Evolutionary conservation across 2,329 filamentous ascomycete genomes (phyloP).

Genomic region (Aspergillus pseudoterreus): DNA sequence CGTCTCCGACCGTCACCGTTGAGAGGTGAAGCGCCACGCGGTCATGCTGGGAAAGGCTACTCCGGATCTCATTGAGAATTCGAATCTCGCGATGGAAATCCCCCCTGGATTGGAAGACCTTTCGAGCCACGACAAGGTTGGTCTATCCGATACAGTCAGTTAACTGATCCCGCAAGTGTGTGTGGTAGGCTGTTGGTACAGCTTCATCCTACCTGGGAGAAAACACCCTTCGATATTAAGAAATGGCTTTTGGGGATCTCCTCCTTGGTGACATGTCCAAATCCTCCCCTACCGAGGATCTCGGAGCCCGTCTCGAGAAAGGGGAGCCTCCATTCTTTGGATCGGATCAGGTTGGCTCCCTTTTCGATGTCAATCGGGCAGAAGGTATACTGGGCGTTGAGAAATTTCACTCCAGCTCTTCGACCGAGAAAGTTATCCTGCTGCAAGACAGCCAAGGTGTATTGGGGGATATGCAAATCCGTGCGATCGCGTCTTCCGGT

Average conservation of each 20-base stretch:
- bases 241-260: constrained; percentile 5
- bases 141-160: background rate
- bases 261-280: constrained; percentile 9
- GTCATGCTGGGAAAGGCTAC: constrained; percentile 6
- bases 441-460: constrained; percentile 1
- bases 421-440: constrained; percentile 4
- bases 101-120: constrained; percentile 2
- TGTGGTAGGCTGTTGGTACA: background rate
- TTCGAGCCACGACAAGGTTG: constrained; percentile 9
- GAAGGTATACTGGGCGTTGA: constrained; percentile 2
- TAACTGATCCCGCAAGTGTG: too few relatives aligned
- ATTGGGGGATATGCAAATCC: constrained; percentile 4
- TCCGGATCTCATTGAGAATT: constrained; percentile 4
- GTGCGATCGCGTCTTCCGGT: background rate
- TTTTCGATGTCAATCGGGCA: constrained; percentile 10
- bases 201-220: background rate
- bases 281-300: constrained; percentile 3
- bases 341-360: constrained; percentile 2
- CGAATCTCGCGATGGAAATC: constrained; percentile 11
- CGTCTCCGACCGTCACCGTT: constrained; percentile 5
- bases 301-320: constrained; percentile 2
- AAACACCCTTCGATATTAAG: background rate
- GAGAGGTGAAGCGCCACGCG: constrained; percentile 10
- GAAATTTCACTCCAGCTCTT: constrained; percentile 2
- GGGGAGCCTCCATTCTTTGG: constrained; percentile 11